Evolutionary conservation across 805 yeast genomes (phyloP).

Genomic region (Allodekkera sacchari): DNA sequence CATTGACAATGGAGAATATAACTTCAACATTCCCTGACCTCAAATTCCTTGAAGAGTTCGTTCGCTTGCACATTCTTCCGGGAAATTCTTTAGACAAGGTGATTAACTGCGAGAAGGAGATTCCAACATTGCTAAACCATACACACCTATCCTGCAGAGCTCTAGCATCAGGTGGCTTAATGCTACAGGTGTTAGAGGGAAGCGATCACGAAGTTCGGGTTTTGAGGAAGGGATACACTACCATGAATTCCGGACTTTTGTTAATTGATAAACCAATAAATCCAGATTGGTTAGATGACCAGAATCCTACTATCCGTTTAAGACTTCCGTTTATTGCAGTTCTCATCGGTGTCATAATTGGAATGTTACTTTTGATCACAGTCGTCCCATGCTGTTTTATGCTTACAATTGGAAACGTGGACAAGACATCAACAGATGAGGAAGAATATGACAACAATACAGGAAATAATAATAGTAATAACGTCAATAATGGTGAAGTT

Average conservation of each 20-base stretch:
- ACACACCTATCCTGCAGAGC: constrained; percentile 38
- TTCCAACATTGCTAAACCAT: constrained; percentile 35
- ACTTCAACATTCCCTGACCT: constrained; percentile 30
- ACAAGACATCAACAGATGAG: too few relatives aligned
- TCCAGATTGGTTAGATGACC: constrained; percentile 47
- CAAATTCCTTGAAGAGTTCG: constrained; percentile 37
- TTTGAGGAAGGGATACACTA: constrained; percentile 53
- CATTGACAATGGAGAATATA: constrained; percentile 44
- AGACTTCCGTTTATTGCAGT: constrained; percentile 62
- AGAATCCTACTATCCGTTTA: constrained; percentile 39
- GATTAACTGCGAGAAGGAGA: constrained; percentile 37
- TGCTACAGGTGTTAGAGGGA: constrained; percentile 38
- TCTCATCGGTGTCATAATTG: constrained; percentile 58
- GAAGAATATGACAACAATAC: too few relatives aligned
- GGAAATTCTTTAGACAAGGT: constrained; percentile 40
- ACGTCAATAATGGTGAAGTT: constrained; percentile 3
- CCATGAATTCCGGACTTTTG: constrained; percentile 44
- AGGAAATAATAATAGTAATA: constrained; percentile 4
- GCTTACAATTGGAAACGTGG: constrained; percentile 21
- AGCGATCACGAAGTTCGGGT: constrained; percentile 51
- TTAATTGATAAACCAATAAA: constrained; percentile 62
- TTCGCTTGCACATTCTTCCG: constrained; percentile 64
- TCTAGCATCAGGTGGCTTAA: constrained; percentile 27
- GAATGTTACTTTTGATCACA: constrained; percentile 35
- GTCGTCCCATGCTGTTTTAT: constrained; percentile 29